These are phyloP conservation scores for Pichia phayaonensis DNA, from an alignment of 805 yeast species.

Conservation along the genomic window DNA sequence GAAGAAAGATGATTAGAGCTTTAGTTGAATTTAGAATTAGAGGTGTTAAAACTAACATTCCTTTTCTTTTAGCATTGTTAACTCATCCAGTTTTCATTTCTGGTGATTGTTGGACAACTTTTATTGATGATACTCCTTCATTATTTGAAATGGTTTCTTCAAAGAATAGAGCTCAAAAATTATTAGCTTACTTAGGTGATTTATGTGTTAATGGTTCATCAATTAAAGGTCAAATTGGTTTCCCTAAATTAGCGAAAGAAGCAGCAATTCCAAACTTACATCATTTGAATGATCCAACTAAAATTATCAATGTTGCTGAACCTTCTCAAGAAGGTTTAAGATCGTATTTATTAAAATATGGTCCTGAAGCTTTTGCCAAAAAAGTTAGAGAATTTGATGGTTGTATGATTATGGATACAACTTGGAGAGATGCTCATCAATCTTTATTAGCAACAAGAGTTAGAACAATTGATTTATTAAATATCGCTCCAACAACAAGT, in stretches of 20 bases:
- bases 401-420: constrained; percentile 92
- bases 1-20: constrained; percentile 96
- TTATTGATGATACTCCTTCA: constrained; percentile 95
- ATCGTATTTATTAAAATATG: constrained; percentile 72
- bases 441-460: constrained; percentile 95
- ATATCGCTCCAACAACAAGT: constrained; percentile 92
- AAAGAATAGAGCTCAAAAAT: constrained; percentile 93
- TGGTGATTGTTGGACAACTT: constrained; percentile 96
- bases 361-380: constrained; percentile 86
- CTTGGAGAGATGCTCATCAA: constrained; percentile 99
- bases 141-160: constrained; percentile 91
- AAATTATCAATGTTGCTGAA: constrained; percentile 46
- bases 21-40: constrained; percentile 96
- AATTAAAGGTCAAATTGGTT: constrained; percentile 90
- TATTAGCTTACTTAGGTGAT: constrained; percentile 86
- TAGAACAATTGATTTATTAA: constrained; percentile 83
- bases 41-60: constrained; percentile 98
- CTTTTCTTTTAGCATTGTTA: constrained; percentile 84
- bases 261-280: constrained; percentile 71
- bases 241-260: constrained; percentile 71
- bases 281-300: constrained; percentile 47
- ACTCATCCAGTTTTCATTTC: constrained; percentile 81
- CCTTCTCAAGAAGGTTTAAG: constrained; percentile 85
- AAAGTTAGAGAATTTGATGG: constrained; percentile 81
- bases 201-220: constrained; percentile 93